Evolutionary conservation across 176 grass and related monocot species (phyloP), one percentile per base, ranked within the genome.

Genomic region (Alopecurus myosuroides): DNA sequence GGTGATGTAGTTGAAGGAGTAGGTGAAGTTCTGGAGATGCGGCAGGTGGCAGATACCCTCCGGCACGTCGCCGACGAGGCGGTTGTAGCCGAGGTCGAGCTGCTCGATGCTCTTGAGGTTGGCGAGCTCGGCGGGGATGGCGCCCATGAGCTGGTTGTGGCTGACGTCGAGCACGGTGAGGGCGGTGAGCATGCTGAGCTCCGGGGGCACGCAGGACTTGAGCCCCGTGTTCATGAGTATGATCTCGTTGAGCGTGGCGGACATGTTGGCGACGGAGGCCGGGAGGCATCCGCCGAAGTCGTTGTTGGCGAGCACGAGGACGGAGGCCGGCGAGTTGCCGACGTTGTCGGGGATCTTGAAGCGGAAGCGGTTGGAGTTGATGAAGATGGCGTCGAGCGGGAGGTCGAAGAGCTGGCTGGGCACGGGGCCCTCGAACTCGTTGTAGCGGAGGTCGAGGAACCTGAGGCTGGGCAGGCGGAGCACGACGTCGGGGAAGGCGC

Each of bases 301-400:
- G 87, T 97, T 97, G 89, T 97, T 88, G 70, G 94, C 94, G 74
- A 97, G 77, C 23, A 97, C 94, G 45, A 97, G 70, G 14, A 94
- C 94, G 9, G 94, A 97, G 5, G 65, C 94, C 10, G 89, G 91
- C 48, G 94, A 97, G 91, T 90, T 94, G 75, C 94, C 94, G 40
- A 97, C 41, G 89, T 97, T 97, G 23, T 94, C 94, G 20, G 94
- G 94, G 81, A 97, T 94, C 55, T 19, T 19, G 82, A 94, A 97
- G 36, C 81, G 46, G 79, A 97, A 94, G 7, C 94, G 77, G 84
- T 96, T 96, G 71, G 86, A 91, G 86, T 96, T 96, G 81, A 96
- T 10, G 81, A 96, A 93, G 78, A 96, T 77, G 76, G 94, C 94
- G 58, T 96, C 94, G 73, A 96, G 88, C 25, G 84, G 86, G 23